phyloP scores from a whole-genome alignment of 2,329 filamentous ascomycete species.

The Aspergillus terreus region DNA sequence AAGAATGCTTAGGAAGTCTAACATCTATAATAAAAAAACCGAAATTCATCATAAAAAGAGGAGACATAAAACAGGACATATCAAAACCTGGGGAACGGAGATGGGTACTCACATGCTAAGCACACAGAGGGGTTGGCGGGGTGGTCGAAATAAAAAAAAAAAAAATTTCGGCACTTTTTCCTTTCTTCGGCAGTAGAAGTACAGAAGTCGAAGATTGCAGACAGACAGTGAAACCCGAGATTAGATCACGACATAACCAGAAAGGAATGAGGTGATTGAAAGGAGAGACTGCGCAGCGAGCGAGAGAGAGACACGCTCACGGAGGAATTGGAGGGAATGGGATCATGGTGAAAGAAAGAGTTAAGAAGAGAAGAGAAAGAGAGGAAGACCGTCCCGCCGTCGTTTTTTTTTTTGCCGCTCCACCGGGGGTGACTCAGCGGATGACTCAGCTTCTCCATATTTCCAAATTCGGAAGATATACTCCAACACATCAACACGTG shows the following conservation, averaged over 20 bases:
- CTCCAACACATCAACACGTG: too few species aligned
- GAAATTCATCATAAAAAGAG: slow-evolving; percentile 38
- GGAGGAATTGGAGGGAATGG: slow-evolving; percentile 13
- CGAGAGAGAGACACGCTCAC: slow-evolving; percentile 17
- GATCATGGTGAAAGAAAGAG: slow-evolving; percentile 21
- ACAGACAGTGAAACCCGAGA: slow-evolving; percentile 7
- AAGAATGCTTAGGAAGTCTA: slow-evolving; percentile 46
- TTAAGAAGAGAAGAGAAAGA: slow-evolving; percentile 15
- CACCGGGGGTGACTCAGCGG: too few species aligned
- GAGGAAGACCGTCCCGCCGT: neutral
- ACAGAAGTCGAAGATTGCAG: neutral
- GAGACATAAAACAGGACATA: slow-evolving; percentile 1
- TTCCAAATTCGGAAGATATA: too few species aligned
- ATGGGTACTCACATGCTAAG: slow-evolving; percentile 17
- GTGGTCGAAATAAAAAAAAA: slow-evolving; percentile 2
- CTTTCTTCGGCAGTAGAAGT: neutral
- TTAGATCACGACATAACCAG: slow-evolving; percentile 20
- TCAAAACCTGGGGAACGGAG: slow-evolving; percentile 13
- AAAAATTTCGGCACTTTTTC: slow-evolving; percentile 4
- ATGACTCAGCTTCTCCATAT: too few species aligned
- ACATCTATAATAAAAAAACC: slow-evolving; percentile 43
- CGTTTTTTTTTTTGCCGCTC: neutral
- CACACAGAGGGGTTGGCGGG: slow-evolving; percentile 18
- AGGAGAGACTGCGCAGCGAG: slow-evolving; percentile 7
- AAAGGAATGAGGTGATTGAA: slow-evolving; percentile 5